Conservation (phyloP, 495 filamentous ascomycete genomes). For the Lophiotrema nucula region DNA sequence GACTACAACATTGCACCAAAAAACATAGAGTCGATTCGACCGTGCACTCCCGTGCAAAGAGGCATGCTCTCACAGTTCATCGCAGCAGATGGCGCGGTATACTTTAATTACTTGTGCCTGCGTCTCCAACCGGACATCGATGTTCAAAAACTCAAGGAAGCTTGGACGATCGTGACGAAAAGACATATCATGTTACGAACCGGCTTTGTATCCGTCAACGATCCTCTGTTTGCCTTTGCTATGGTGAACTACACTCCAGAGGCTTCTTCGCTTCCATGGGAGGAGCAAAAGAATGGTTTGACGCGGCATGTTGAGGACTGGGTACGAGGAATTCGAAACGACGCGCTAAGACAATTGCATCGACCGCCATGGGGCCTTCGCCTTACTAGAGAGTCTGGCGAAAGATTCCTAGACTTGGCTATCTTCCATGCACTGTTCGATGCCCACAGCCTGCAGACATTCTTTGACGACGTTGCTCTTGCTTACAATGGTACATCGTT, state of each 20-base stretch:
- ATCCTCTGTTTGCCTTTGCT: constrained; percentile 54
- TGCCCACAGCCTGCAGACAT: constrained; percentile 61
- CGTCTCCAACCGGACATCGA: constrained; percentile 34
- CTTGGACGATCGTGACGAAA: constrained; percentile 34
- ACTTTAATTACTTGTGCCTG: constrained; percentile 61
- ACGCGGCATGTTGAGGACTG: constrained; percentile 25
- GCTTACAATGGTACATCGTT: constrained; percentile 40
- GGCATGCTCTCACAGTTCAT: constrained; percentile 53
- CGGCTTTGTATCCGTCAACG: constrained; percentile 38
- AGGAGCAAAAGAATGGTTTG: constrained; percentile 18
- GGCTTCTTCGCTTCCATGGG: constrained; percentile 47
- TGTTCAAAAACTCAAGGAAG: constrained; percentile 17
- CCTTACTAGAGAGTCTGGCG: constrained; percentile 31
- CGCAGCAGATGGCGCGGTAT: constrained; percentile 48
- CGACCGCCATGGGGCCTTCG: constrained; percentile 51
- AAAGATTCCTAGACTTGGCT: constrained; percentile 48
- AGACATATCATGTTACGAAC: constrained; percentile 42
- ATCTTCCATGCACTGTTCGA: constrained; percentile 79
- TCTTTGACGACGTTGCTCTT: constrained; percentile 57
- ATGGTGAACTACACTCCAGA: constrained; percentile 58
- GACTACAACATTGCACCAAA: constrained; percentile 1
- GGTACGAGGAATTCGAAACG: constrained; percentile 1
- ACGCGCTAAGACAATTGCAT: constrained; percentile 42
- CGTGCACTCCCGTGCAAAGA: constrained; percentile 63
- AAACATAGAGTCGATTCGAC: constrained; percentile 50